phyloP scores from a whole-genome alignment of 2,329 filamentous ascomycete genomes.

The Pleurostoma richardsiae region DNA sequence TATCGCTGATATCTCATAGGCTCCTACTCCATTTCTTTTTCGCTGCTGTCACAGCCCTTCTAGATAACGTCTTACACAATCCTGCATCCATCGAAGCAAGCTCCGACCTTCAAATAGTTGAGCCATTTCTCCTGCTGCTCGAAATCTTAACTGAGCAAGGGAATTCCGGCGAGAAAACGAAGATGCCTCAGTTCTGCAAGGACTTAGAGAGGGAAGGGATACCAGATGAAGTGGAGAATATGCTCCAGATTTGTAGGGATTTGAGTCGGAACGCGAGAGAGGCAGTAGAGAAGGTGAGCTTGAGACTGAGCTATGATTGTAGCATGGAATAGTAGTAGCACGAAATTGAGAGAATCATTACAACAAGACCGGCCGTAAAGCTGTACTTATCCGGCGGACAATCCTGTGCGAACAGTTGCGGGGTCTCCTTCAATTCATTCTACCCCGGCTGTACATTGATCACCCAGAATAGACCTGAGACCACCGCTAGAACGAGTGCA shows the following conservation, averaged over 20 bases:
- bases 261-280: not conserved
- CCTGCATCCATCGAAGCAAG: not conserved
- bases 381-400: no score
- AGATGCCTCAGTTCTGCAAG: not conserved
- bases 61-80: not conserved
- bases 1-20: not conserved
- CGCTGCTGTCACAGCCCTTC: not conserved
- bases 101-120: not conserved
- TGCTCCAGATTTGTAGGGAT: not conserved
- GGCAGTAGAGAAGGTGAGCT: not conserved
- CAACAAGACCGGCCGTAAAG: no score
- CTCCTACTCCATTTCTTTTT: not conserved
- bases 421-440: no score
- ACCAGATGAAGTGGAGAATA: not conserved
- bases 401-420: no score
- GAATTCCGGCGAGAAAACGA: not conserved
- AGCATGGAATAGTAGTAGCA: no score
- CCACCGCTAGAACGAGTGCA: no score
- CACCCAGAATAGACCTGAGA: no score
- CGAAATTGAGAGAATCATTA: no score
- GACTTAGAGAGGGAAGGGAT: not conserved
- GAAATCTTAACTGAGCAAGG: not conserved
- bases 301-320: not conserved
- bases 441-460: no score
- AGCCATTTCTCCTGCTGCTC: conserved; percentile 1